phyloP scores from a whole-genome alignment of 2,329 filamentous ascomycete species.

The Pestalotiopsis sp. region DNA sequence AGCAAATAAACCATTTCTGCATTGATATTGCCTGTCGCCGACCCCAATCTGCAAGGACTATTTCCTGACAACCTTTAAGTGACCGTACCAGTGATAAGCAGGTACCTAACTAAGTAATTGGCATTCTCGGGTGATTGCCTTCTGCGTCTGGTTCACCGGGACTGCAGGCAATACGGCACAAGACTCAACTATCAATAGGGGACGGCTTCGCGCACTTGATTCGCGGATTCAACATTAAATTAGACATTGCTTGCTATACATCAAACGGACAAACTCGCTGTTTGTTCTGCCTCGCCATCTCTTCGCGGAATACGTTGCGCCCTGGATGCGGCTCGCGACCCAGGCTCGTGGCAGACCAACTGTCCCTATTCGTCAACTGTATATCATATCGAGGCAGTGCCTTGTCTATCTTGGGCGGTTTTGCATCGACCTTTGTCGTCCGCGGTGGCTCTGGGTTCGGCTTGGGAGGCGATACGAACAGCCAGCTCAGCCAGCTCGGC shows the following conservation, averaged over 20 bases:
- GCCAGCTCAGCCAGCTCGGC: not conserved
- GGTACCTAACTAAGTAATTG: no score
- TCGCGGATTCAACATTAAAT: no score
- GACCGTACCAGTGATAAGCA: no score
- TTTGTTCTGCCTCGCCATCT: conserved; percentile 1
- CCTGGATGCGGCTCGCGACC: not conserved
- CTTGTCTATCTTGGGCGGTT: not conserved
- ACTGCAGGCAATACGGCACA: no score
- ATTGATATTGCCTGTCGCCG: no score
- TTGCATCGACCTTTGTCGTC: not conserved
- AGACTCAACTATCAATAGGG: no score
- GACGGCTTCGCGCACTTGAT: no score
- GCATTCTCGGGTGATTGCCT: no score
- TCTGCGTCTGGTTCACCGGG: no score
- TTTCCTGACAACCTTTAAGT: not conserved
- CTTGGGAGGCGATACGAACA: not conserved
- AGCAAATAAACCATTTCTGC: not conserved
- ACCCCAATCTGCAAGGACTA: not conserved
- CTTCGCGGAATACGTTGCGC: conserved; percentile 3
- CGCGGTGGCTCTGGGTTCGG: not conserved
- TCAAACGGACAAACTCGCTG: not conserved
- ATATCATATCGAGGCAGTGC: not conserved
- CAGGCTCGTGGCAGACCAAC: not conserved
- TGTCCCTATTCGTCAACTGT: not conserved
- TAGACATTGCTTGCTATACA: no score